Conservation (phyloP, 495 filamentous ascomycete genomes). For the Xylaria longipes region DNA sequence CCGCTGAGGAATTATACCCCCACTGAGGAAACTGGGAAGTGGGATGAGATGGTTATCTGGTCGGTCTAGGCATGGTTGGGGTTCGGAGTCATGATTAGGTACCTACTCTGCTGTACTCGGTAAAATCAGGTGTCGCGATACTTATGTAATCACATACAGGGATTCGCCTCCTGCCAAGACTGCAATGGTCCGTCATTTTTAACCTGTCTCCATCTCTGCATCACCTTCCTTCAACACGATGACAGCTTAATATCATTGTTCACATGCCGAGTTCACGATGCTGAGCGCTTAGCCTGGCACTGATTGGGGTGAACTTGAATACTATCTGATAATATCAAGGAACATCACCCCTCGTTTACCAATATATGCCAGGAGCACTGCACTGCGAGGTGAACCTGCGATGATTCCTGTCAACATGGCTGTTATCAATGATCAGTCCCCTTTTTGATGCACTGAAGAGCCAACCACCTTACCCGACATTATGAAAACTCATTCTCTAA, state of each 20-base stretch:
- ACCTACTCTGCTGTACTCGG: background rate
- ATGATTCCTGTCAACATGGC: background rate
- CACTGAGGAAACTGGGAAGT: background rate
- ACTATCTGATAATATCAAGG: background rate
- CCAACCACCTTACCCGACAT: background rate
- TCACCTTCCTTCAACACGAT: background rate
- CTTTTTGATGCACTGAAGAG: background rate
- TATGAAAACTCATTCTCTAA: background rate
- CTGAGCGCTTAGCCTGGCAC: slow-evolving; percentile 3
- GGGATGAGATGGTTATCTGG: background rate
- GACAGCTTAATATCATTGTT: background rate
- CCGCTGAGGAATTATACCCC: background rate
- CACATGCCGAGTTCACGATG: background rate
- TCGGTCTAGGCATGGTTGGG: background rate
- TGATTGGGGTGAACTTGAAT: background rate
- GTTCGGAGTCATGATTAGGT: background rate
- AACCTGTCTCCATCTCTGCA: slow-evolving; percentile 8
- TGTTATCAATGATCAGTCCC: background rate
- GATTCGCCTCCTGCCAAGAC: slow-evolving; percentile 20
- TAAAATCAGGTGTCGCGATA: background rate
- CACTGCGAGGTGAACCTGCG: background rate
- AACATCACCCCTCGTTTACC: background rate
- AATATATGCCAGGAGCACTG: background rate
- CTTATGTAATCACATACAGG: slow-evolving; percentile 14
- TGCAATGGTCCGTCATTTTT: slow-evolving; percentile 17